phyloP scores from a whole-genome alignment of 352 stramenopile species.

The Thraustochytrium striatum region DNA sequence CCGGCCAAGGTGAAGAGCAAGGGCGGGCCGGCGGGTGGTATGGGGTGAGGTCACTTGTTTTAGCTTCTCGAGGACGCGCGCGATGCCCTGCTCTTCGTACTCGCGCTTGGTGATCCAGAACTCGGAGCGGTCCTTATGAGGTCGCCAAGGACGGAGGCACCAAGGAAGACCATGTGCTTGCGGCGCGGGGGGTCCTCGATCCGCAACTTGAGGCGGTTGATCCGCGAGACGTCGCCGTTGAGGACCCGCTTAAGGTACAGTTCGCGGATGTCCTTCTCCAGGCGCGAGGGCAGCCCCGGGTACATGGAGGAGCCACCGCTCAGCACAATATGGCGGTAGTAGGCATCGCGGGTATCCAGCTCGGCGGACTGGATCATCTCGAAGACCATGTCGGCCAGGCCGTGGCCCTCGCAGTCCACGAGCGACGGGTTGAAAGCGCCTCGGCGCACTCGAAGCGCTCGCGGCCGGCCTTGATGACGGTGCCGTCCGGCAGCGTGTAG shows the following conservation, averaged over 20 bases:
- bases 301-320: slow-evolving; percentile 90
- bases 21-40: too few species aligned
- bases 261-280: slow-evolving; percentile 84
- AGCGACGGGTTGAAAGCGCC: slow-evolving; percentile 92
- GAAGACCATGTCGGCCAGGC: slow-evolving; percentile 93
- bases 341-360: slow-evolving; percentile 85
- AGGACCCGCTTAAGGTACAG: slow-evolving; percentile 74
- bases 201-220: slow-evolving; percentile 86
- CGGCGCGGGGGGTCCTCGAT: slow-evolving; percentile 91
- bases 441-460: slow-evolving; percentile 93
- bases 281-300: slow-evolving; percentile 81
- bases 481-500: slow-evolving; percentile 91
- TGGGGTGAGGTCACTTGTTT: too few species aligned
- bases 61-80: slow-evolving; percentile 47
- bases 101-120: slow-evolving; percentile 90
- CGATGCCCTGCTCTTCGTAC: slow-evolving; percentile 83
- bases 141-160: slow-evolving; percentile 83
- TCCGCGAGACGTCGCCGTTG: slow-evolving; percentile 58
- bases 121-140: slow-evolving; percentile 87
- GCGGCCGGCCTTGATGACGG: slow-evolving; percentile 83
- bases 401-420: slow-evolving; percentile 90
- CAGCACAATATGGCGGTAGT: slow-evolving; percentile 96
- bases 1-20: too few species aligned
- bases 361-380: slow-evolving; percentile 83
- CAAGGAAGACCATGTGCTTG: slow-evolving; percentile 91